A percentile compares a stretch with the other conserved stretches of the same genome.
Conservation (phyloP, 139 green algal species). For the Auxenochlorella pyrenoidosa region DNA sequence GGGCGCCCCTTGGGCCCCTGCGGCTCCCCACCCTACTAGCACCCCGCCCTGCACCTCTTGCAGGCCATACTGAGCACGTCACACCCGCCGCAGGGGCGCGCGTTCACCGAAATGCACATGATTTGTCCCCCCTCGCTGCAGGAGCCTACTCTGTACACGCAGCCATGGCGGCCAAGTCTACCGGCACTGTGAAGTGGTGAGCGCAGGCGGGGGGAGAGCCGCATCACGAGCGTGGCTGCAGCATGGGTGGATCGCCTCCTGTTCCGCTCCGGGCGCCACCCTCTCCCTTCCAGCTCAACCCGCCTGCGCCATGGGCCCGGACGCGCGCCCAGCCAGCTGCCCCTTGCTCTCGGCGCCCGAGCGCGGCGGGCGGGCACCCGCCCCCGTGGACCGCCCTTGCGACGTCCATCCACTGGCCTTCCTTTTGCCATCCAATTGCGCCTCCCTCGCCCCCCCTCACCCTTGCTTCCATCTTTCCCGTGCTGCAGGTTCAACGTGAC, state of each 20-base stretch:
- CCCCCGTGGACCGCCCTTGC: too few relatives aligned
- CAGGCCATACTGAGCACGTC: neutral
- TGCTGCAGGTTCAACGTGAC: slow-evolving; percentile 81
- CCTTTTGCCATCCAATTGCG: too few relatives aligned
- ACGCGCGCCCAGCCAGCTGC: neutral
- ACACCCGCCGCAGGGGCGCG: neutral
- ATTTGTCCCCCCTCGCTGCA: neutral
- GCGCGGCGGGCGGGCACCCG: too few relatives aligned
- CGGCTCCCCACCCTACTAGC: neutral
- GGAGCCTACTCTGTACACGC: neutral
- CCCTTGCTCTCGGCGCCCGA: neutral
- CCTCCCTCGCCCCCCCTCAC: too few relatives aligned
- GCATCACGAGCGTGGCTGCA: too few relatives aligned
- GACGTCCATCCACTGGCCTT: too few relatives aligned
- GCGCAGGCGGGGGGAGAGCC: neutral
- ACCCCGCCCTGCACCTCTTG: neutral
- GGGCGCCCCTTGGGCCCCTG: neutral
- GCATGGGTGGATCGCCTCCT: too few relatives aligned
- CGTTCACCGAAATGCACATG: neutral
- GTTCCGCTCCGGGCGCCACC: too few relatives aligned
- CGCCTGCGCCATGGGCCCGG: neutral
- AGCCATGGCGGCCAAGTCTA: slow-evolving; percentile 50
- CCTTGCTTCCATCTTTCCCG: too few relatives aligned
- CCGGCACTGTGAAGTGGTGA: slow-evolving; percentile 78
- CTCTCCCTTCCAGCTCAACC: neutral